Evolutionary conservation across 805 yeast species (phyloP).

Genomic region (Phaffomyces thermotolerans): DNA sequence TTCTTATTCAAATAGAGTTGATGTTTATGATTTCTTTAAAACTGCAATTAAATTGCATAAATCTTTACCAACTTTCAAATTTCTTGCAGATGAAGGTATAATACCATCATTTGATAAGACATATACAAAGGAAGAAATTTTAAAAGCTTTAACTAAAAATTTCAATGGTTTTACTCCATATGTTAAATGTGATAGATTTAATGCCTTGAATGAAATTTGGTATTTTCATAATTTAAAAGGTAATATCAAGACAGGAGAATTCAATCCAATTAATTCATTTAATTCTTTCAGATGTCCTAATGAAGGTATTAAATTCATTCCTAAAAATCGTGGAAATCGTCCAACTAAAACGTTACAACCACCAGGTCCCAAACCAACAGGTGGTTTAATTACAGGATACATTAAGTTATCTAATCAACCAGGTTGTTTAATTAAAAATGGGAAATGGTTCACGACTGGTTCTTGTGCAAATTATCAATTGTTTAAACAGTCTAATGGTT

Average conservation of each 20-base stretch:
- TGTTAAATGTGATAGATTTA: conserved; percentile 49
- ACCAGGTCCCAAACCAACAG: conserved; percentile 24
- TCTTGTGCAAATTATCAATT: conserved; percentile 76
- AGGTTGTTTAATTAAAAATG: conserved; percentile 82
- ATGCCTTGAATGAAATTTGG: conserved; percentile 50
- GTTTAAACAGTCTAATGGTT: conserved; percentile 7
- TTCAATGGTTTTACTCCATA: conserved; percentile 48
- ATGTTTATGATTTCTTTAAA: conserved; percentile 65
- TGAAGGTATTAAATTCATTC: conserved; percentile 61
- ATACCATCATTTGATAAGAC: conserved; percentile 52
- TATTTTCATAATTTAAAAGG: conserved; percentile 75
- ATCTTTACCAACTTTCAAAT: conserved; percentile 57
- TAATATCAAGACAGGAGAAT: conserved; percentile 58
- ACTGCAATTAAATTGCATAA: conserved; percentile 52
- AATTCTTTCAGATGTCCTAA: conserved; percentile 58
- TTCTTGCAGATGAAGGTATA: conserved; percentile 63
- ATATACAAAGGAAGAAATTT: conserved; percentile 50
- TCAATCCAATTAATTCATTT: conserved; percentile 53
- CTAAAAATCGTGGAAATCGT: conserved; percentile 18
- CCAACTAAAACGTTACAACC: conserved; percentile 19
- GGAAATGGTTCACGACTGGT: conserved; percentile 75
- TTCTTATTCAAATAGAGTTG: conserved; percentile 18
- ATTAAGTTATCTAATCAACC: conserved; percentile 41
- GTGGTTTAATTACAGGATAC: conserved; percentile 35
- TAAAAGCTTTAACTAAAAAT: conserved; percentile 41